These are phyloP conservation scores for Phytophthora brassicae DNA, from an alignment of 352 stramenopile species.

Conservation along the genomic window DNA sequence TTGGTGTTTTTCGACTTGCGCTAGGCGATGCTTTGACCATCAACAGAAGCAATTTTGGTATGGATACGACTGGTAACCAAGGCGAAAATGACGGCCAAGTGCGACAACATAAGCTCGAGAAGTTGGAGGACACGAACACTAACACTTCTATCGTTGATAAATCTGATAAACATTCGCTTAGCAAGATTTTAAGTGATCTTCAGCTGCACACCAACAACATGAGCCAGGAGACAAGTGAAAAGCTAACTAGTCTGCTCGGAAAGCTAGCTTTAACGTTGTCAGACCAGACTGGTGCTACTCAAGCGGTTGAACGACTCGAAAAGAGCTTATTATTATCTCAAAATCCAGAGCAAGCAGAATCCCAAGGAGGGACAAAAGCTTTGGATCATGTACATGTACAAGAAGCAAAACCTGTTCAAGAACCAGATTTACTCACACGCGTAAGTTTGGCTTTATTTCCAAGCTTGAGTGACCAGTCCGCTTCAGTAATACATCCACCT, in stretches of 20 bases:
- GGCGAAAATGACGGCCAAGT: slow-evolving; percentile 13
- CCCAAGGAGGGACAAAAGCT: background rate
- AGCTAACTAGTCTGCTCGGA: slow-evolving; percentile 26
- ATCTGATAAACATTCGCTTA: slow-evolving; percentile 7
- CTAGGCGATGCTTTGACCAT: slow-evolving; percentile 18
- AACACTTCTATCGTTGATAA: background rate
- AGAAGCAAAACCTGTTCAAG: slow-evolving; percentile 4
- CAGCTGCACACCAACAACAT: slow-evolving; percentile 30
- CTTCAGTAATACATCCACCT: slow-evolving; percentile 23
- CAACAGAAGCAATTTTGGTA: background rate
- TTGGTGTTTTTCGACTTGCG: slow-evolving; percentile 22
- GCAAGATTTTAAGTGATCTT: slow-evolving; percentile 31
- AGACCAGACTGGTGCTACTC: slow-evolving; percentile 12
- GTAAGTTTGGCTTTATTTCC: slow-evolving; percentile 32
- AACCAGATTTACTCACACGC: slow-evolving; percentile 32
- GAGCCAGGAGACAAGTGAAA: slow-evolving; percentile 29
- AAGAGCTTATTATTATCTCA: slow-evolving; percentile 21
- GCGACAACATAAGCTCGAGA: background rate
- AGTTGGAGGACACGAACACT: too few species aligned
- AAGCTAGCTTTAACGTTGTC: slow-evolving; percentile 28
- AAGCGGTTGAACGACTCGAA: slow-evolving; percentile 32
- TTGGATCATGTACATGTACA: background rate
- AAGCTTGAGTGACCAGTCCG: slow-evolving; percentile 16
- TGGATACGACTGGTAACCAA: slow-evolving; percentile 19
- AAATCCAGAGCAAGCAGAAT: background rate